phyloP scores from a whole-genome alignment of 495 filamentous ascomycete species.

The Immersiella caudata region DNA sequence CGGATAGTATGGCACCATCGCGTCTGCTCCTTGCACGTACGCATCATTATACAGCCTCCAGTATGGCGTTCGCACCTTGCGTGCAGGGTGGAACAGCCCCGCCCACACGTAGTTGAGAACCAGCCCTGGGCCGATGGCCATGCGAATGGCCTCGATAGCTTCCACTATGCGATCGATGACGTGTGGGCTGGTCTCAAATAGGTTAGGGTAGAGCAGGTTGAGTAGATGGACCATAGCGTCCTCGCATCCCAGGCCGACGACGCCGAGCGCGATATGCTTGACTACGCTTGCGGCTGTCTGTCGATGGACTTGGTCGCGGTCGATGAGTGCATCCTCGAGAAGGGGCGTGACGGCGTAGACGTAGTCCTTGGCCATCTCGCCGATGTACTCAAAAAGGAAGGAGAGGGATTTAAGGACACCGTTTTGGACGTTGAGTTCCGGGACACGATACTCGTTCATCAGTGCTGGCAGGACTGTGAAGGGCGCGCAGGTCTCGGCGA shows the following conservation, averaged over 20 bases:
- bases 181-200: slow-evolving; percentile 98
- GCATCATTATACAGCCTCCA: slow-evolving; percentile 96
- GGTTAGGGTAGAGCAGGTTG: slow-evolving; percentile 92
- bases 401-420: slow-evolving; percentile 96
- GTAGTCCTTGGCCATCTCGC: slow-evolving; percentile 99
- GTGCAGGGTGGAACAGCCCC: slow-evolving; percentile 92
- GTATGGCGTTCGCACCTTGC: slow-evolving; percentile 90
- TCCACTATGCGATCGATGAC: slow-evolving; percentile 98
- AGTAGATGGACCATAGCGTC: slow-evolving; percentile 98
- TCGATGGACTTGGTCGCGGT: slow-evolving; percentile 97
- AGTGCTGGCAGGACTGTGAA: slow-evolving; percentile 98
- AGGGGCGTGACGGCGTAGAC: slow-evolving; percentile 98
- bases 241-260: slow-evolving; percentile 96
- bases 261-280: slow-evolving; percentile 94
- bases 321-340: slow-evolving; percentile 95
- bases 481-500: slow-evolving; percentile 99
- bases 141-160: slow-evolving; percentile 93
- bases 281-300: slow-evolving; percentile 96
- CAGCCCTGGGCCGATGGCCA: slow-evolving; percentile 87
- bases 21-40: slow-evolving; percentile 92
- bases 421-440: slow-evolving; percentile 98
- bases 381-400: slow-evolving; percentile 99
- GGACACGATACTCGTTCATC: slow-evolving; percentile 99
- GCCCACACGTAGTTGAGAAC: slow-evolving; percentile 99
- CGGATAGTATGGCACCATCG: slow-evolving; percentile 95